Evolutionary conservation across 164 flowering plant genomes (phyloP), one percentile per base, ranked within the genome.

Genomic region (Nelumbo lutea): DNA sequence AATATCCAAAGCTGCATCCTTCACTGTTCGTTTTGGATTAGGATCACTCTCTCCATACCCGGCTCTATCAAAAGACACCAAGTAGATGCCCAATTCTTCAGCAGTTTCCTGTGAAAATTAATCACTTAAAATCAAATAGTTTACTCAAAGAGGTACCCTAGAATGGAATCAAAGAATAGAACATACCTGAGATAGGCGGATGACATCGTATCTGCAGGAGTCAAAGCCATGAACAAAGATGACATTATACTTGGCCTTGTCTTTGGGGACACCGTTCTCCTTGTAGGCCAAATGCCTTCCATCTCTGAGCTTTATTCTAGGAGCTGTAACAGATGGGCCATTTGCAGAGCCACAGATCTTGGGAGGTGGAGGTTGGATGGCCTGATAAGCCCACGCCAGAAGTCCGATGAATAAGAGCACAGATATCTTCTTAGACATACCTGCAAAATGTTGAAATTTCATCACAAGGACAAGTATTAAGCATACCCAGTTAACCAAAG

Each of bases 41-140:
- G 96, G 87, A 77, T 87, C 93, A 73, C 93, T 88, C 83, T 90
- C 93, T 47, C 90, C 89, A 77, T 88, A 88, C 41, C 96, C 96
- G 11, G 93, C 84, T 75, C 93, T 75, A 70, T 90, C 96, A 81
- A 81, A 83, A 3, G 88, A 81, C 38, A 88, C 75, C 47, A 86
- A 48, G 67, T 88, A 83, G 40, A 87, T 40, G 15, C 89, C 85
- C 51, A 86, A 43, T 2, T 80, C 88, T 73, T 88, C 89, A 43
- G 76, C 44, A 68, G 80, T 40, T 69, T 81, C 90, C 93, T 90
- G 14, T 11, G n/a, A 53, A 44, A 41, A 27, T 27, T 27, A 27
- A 27, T 27, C 27, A 27, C 27, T 27, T 27, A 27, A 27, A 27
- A 27, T 27, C 27, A 27, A 27, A 27, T 27, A 27, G 0, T 27